phyloP scores from a whole-genome alignment of 2,329 filamentous ascomycete species.

The Dothidotthia symphoricarpi region DNA sequence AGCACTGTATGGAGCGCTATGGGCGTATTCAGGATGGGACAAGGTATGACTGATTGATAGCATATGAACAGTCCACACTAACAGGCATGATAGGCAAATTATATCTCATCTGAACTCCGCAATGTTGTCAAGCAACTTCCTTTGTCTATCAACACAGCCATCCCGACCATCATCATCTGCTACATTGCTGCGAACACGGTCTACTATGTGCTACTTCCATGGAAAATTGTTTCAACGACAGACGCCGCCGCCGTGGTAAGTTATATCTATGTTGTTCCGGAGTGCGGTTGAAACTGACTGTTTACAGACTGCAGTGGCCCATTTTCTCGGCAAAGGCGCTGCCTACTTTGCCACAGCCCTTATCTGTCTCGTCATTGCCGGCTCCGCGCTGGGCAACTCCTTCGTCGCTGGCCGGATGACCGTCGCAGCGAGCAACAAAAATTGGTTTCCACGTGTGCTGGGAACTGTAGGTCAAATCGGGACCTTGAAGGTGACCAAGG shows the following conservation, averaged over 20 bases:
- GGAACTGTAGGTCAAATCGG: conserved; percentile 34
- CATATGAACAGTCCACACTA: conserved; percentile 11
- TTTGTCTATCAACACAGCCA: conserved; percentile 60
- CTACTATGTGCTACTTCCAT: conserved; percentile 63
- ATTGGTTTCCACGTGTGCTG: conserved; percentile 30
- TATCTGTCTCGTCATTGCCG: conserved; percentile 62
- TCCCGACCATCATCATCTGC: conserved; percentile 60
- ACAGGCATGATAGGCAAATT: conserved; percentile 32
- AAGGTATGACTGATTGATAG: conserved; percentile 26
- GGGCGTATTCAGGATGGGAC: conserved; percentile 41
- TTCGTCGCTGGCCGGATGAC: conserved; percentile 65
- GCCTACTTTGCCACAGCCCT: conserved; percentile 55
- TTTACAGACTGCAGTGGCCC: conserved; percentile 30
- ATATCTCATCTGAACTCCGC: conserved; percentile 39
- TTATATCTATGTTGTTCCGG: conserved; percentile 2
- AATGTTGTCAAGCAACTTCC: conserved; percentile 50
- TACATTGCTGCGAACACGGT: conserved; percentile 61
- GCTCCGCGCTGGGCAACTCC: conserved; percentile 61
- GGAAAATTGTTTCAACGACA: conserved; percentile 58
- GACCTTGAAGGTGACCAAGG: conserved; percentile 21
- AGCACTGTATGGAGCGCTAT: conserved; percentile 48
- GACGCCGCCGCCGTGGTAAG: conserved; percentile 63
- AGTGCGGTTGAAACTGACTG: neutral
- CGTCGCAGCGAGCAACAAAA: conserved; percentile 53
- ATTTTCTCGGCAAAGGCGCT: conserved; percentile 55